Evolutionary conservation across 1,284 basidiomycete genomes (phyloP).

Genomic region (Heterobasidion annosum): DNA sequence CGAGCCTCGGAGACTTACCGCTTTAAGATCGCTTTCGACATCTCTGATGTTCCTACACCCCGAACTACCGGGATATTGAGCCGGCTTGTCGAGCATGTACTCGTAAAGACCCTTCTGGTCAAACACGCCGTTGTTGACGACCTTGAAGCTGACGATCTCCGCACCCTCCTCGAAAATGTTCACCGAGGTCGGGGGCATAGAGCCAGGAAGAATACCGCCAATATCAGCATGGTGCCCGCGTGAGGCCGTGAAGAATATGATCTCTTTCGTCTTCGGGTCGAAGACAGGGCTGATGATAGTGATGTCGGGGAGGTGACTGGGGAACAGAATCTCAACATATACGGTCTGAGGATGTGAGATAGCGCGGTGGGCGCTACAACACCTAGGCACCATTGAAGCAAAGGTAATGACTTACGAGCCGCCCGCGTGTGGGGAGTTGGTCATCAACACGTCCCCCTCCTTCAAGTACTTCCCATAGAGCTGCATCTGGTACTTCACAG

Average conservation of each 20-base stretch:
- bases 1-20: conserved; percentile 35
- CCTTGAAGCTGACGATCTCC: conserved; percentile 88
- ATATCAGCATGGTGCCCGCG: conserved; percentile 84
- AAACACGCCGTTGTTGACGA: conserved; percentile 79
- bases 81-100: conserved; percentile 83
- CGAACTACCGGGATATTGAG: conserved; percentile 75
- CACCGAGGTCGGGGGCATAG: conserved; percentile 91
- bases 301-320: conserved; percentile 77
- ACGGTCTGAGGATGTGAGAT: background rate
- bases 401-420: conserved; percentile 52
- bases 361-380: background rate
- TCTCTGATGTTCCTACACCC: conserved; percentile 82
- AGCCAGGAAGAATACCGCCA: conserved; percentile 72
- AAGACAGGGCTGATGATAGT: conserved; percentile 90
- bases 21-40: conserved; percentile 89
- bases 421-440: conserved; percentile 83
- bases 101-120: conserved; percentile 69
- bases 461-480: conserved; percentile 58
- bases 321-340: conserved; percentile 4
- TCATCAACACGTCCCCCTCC: conserved; percentile 87
- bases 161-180: conserved; percentile 93
- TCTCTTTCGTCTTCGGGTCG: conserved; percentile 48
- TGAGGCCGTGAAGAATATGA: conserved; percentile 90
- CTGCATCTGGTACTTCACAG: conserved; percentile 86
- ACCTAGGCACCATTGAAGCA: background rate